phyloP scores from a whole-genome alignment of 257 asterid species.

The Scutellaria galericulata region DNA sequence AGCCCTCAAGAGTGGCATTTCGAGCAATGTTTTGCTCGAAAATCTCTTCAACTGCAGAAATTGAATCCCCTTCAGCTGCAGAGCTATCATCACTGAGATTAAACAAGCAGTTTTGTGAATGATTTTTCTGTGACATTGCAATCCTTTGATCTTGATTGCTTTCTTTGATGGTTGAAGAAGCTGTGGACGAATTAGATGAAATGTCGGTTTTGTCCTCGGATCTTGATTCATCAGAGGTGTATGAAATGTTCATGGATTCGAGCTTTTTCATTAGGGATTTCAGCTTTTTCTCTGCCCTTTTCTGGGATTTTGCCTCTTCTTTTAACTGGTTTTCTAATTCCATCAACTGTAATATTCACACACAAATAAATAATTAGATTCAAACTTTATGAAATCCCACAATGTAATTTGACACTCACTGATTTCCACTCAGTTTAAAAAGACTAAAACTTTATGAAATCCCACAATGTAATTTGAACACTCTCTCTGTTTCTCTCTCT shows the following conservation, averaged over 20 bases:
- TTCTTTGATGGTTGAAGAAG: conserved; percentile 39
- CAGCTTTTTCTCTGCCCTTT: conserved; percentile 77
- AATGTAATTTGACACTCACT: no score
- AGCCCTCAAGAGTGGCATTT: conserved; percentile 19
- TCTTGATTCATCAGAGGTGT: conserved; percentile 54
- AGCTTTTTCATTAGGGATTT: conserved; percentile 65
- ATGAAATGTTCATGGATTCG: conserved; percentile 51
- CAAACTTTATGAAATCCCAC: no score
- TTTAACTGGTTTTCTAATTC: conserved; percentile 65
- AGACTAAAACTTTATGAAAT: no score
- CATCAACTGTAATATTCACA: conserved; percentile 52
- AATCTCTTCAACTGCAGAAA: conserved; percentile 25
- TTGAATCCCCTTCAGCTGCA: conserved; percentile 17
- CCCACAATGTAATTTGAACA: no score
- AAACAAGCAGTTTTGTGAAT: conserved; percentile 12
- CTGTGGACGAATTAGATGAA: conserved; percentile 53
- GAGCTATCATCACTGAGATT: conserved; percentile 30
- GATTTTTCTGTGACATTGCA: conserved; percentile 21
- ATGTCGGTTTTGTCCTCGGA: conserved; percentile 50
- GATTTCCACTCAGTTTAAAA: no score
- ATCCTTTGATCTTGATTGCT: conserved; percentile 30
- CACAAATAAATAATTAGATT: not conserved
- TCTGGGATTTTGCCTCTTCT: conserved; percentile 76
- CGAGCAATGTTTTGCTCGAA: conserved; percentile 13
- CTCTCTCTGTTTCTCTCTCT: no score